Percentiles rank a stretch among this genome's conserved stretches.
Conservation (phyloP, 1,284 basidiomycete species). For the Malassezia furfur region DNA sequence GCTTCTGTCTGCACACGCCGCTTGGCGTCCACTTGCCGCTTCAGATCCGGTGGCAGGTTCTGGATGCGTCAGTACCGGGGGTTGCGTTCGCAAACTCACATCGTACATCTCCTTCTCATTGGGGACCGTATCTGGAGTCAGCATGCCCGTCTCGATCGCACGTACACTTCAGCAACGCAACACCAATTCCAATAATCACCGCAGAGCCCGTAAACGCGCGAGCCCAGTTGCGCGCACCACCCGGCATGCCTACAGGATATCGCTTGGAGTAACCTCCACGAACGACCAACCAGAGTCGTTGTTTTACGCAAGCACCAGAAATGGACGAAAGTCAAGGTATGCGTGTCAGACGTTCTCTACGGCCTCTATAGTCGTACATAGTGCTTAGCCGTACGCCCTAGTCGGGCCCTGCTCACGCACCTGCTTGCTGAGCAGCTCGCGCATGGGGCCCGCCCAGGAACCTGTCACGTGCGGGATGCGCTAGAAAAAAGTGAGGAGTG, state of each 20-base stretch:
- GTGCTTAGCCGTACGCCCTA: too few species aligned
- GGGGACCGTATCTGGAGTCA: slow-evolving; percentile 6
- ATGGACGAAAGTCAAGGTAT: too few species aligned
- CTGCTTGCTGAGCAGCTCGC: too few species aligned
- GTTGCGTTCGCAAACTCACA: background rate
- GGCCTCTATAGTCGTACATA: too few species aligned
- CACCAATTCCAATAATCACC: slow-evolving; percentile 9
- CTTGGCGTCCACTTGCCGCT: slow-evolving; percentile 8
- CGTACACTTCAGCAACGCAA: slow-evolving; percentile 10
- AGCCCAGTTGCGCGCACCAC: slow-evolving; percentile 13
- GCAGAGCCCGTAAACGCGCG: slow-evolving; percentile 9
- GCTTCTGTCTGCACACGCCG: background rate
- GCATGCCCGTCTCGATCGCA: background rate
- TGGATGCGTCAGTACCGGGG: background rate
- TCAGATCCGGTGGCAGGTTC: slow-evolving; percentile 16
- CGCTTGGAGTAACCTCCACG: slow-evolving; percentile 12
- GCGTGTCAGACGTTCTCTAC: too few species aligned
- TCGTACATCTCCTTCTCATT: slow-evolving; percentile 14
- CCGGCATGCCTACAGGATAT: slow-evolving; percentile 4
- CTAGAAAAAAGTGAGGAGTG: slow-evolving; percentile 3
- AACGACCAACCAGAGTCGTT: background rate
- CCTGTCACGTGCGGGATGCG: slow-evolving; percentile 8
- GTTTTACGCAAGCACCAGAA: background rate
- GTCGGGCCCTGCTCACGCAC: too few species aligned
- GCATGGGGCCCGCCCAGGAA: too few species aligned